Percentiles rank a stretch among this genome's conserved stretches.
These are phyloP conservation scores for Laetiporus sulphureus DNA, from an alignment of 1,284 basidiomycete genomes.

Conservation along the genomic window DNA sequence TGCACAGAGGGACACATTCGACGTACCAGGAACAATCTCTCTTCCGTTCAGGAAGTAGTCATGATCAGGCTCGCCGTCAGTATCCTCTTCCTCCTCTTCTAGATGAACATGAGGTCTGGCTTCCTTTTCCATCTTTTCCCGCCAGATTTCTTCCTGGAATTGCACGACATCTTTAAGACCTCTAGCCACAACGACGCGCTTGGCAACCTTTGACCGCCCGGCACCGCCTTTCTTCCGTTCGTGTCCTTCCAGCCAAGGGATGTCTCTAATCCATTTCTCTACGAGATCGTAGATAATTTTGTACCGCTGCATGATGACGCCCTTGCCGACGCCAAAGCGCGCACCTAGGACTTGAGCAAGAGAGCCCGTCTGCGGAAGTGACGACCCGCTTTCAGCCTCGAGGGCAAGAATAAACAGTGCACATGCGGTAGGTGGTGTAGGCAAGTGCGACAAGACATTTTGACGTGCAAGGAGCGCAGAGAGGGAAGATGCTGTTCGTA, in stretches of 20 bases:
- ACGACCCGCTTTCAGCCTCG: constrained; percentile 54
- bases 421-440: constrained; percentile 49
- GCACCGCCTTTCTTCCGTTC: constrained; percentile 29
- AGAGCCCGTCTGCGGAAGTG: constrained; percentile 45
- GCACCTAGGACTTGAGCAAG: constrained; percentile 50
- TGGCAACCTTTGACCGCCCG: constrained; percentile 50
- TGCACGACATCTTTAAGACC: constrained; percentile 62
- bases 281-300: constrained; percentile 54
- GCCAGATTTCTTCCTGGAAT: constrained; percentile 56
- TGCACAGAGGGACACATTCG: constrained; percentile 2
- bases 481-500: constrained; percentile 50
- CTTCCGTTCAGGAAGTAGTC: constrained; percentile 11
- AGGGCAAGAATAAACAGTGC: constrained; percentile 66
- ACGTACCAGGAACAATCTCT: constrained; percentile 4
- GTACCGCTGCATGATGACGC: constrained; percentile 60
- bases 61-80: constrained; percentile 15
- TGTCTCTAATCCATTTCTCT: constrained; percentile 48
- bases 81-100: constrained; percentile 29
- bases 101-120: constrained; percentile 31
- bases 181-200: constrained; percentile 53
- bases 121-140: constrained; percentile 29
- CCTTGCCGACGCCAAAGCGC: constrained; percentile 41
- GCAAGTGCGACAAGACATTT: constrained; percentile 30
- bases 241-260: constrained; percentile 58
- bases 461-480: constrained; percentile 43